A percentile compares a stretch with the other conserved stretches of the same genome.
phyloP scores from a whole-genome alignment of 805 yeast genomes.

The Lipomyces mesembrius region DNA sequence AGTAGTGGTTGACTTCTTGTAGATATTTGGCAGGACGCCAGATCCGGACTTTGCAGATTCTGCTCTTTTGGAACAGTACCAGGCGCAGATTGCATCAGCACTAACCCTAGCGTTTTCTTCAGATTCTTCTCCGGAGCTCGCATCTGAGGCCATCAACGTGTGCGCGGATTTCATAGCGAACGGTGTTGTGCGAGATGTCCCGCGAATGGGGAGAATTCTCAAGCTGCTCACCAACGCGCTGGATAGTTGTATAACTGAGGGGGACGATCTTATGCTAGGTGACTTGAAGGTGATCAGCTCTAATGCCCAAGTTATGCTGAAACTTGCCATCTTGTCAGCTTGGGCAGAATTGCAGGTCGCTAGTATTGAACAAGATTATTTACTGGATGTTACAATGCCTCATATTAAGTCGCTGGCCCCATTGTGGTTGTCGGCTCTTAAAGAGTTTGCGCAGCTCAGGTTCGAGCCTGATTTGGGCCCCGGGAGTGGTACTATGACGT shows the following conservation, averaged over 20 bases:
- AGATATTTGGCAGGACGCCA: conserved; percentile 57
- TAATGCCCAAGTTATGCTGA: conserved; percentile 47
- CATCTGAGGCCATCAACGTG: conserved; percentile 75
- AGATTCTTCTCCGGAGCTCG: conserved; percentile 73
- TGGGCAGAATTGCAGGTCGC: conserved; percentile 51
- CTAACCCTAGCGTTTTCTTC: conserved; percentile 80
- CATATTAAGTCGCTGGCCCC: conserved; percentile 68
- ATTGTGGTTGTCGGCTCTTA: conserved; percentile 75
- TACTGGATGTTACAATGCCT: conserved; percentile 51
- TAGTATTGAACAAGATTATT: conserved; percentile 40
- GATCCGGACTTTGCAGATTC: conserved; percentile 76
- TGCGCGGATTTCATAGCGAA: conserved; percentile 75
- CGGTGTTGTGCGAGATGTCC: conserved; percentile 55
- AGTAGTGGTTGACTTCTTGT: not conserved
- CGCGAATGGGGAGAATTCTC: conserved; percentile 59
- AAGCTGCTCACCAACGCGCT: conserved; percentile 68
- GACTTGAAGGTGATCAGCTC: conserved; percentile 45
- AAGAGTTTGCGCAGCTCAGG: conserved; percentile 72
- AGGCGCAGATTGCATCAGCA: conserved; percentile 91
- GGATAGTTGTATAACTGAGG: conserved; percentile 52
- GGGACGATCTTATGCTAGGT: conserved; percentile 44
- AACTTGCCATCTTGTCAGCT: conserved; percentile 48
- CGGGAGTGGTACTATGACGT: conserved; percentile 3
- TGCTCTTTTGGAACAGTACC: conserved; percentile 84
- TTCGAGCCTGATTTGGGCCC: conserved; percentile 51